Base-by-base conservation (phyloP, 176 grass and related monocot species). In the Musa schizocarpa region DNA sequence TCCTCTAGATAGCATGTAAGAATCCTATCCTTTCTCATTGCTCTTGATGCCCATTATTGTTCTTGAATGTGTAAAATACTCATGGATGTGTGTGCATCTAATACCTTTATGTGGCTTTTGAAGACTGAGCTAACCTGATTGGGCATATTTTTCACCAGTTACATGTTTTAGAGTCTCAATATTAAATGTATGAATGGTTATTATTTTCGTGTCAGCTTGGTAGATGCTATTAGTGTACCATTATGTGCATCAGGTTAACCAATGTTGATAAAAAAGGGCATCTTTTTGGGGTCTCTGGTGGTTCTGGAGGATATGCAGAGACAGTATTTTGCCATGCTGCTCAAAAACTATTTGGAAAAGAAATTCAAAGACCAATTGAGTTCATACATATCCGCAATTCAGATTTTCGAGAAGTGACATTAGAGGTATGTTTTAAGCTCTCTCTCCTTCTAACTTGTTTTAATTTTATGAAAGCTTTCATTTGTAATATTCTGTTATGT, bases 221-320 rank as follows among this genome's bases (percentile, higher is more conserved):
- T 74, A 2, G 21, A 74, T 74, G 13, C 13, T 27, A 2, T 17
- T 4, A 9, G 20, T 25, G 34, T 51, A 51, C 68, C 17, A 20
- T 55, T 54, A 55, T 74, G 20, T 56, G 27, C 17, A 17, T 56
- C 53, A 98, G 95, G 87, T 85, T 98, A 74, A 91, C 88, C 75
- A 98, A 98, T 83, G 88, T 98, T 77, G 78, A 94, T 74, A 82
- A 91, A 62, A 85, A 86, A 75, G 89, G 87, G 23, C 17, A 84
- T 88, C 85, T 96, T 43, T 92, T 90, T 68, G 93, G 89, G 12
- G 89, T 96, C 67, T 86, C 89, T 71, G 93, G 93, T 68, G 89
- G 93, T 53, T 96, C 93, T 52, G 89, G 93, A 8, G 89, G 93
- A 64, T 96, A 92, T 76, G 93, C 85, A 22, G 87, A 92, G 82